These are phyloP conservation scores for Coniochaeta pulveracea DNA, from an alignment of 2,329 filamentous ascomycete species.

Conservation along the genomic window DNA sequence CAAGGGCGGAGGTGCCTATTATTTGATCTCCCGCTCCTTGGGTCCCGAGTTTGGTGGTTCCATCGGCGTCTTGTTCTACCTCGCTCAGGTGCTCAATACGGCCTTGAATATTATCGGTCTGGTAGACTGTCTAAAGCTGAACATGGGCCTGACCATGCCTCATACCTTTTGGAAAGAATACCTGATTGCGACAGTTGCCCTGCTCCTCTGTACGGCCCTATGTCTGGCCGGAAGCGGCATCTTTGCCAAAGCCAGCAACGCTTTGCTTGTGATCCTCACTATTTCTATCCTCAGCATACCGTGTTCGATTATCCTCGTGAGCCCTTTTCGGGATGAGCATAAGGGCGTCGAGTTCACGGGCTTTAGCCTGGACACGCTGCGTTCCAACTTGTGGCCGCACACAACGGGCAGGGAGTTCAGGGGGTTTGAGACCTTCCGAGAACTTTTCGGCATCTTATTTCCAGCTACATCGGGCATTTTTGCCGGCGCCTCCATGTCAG, in stretches of 20 bases:
- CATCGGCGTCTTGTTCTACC: constrained; percentile 78
- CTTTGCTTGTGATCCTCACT: constrained; percentile 57
- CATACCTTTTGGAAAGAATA: constrained; percentile 70
- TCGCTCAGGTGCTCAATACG: constrained; percentile 82
- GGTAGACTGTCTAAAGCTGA: constrained; percentile 70
- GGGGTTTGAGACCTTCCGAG: constrained; percentile 61
- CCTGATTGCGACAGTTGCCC: constrained; percentile 59
- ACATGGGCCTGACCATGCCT: constrained; percentile 56
- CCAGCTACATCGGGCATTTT: constrained; percentile 56
- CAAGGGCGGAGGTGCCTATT: constrained; percentile 78
- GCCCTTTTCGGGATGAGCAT: constrained; percentile 53
- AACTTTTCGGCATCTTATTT: constrained; percentile 78
- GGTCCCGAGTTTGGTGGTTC: constrained; percentile 84
- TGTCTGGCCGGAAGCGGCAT: constrained; percentile 71
- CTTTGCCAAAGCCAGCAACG: constrained; percentile 72
- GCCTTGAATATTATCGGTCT: constrained; percentile 81
- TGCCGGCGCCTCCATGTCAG: constrained; percentile 80
- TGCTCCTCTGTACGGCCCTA: constrained; percentile 61
- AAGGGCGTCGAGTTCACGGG: constrained; percentile 69
- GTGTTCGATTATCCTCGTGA: constrained; percentile 56
- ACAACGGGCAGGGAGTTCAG: constrained; percentile 49
- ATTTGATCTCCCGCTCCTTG: constrained; percentile 74
- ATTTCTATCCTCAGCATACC: constrained; percentile 74
- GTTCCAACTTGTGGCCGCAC: constrained; percentile 64
- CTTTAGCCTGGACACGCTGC: constrained; percentile 56